Conservation (phyloP, 2,329 filamentous ascomycete species). For the Diaporthe caulivora region DNA sequence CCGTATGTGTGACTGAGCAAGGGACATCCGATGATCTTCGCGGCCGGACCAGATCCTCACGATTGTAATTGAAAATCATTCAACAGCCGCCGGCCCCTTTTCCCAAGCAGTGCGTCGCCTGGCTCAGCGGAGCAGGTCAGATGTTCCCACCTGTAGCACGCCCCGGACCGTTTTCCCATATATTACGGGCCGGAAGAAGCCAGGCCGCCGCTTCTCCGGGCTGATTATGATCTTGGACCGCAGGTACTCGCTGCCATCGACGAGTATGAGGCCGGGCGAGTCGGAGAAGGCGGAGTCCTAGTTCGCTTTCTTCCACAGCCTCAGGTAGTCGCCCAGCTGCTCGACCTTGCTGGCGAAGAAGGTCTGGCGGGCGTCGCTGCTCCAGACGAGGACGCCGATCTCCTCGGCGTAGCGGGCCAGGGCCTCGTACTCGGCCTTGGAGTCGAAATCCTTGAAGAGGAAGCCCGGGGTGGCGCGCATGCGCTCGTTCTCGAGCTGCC, state of each 20-base stretch:
- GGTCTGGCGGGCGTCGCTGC: conserved; percentile 80
- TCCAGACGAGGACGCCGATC: conserved; percentile 91
- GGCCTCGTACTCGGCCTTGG: conserved; percentile 75
- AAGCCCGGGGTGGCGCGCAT: conserved; percentile 89
- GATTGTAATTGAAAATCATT: neutral
- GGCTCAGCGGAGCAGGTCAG: neutral
- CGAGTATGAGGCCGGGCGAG: neutral
- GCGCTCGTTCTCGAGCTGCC: conserved; percentile 97
- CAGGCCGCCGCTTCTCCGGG: conserved; percentile 4
- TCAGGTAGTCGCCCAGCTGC: conserved; percentile 86
- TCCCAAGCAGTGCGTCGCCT: too few relatives aligned
- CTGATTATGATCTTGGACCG: neutral
- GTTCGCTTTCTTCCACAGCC: conserved; percentile 69
- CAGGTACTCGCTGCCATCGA: neutral
- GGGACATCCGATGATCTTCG: neutral
- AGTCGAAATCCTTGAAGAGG: conserved; percentile 89
- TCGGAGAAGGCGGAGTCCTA: conserved; percentile 41
- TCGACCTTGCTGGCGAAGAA: conserved; percentile 95
- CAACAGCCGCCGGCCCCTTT: neutral
- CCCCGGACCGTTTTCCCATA: conserved; percentile 22
- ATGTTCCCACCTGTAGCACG: conserved; percentile 3
- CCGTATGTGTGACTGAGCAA: neutral
- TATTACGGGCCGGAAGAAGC: conserved; percentile 1
- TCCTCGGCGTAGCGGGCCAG: conserved; percentile 86
- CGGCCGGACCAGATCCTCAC: neutral